Evolutionary conservation across 2,329 filamentous ascomycete genomes (phyloP).

Genomic region (Capronia coronata): DNA sequence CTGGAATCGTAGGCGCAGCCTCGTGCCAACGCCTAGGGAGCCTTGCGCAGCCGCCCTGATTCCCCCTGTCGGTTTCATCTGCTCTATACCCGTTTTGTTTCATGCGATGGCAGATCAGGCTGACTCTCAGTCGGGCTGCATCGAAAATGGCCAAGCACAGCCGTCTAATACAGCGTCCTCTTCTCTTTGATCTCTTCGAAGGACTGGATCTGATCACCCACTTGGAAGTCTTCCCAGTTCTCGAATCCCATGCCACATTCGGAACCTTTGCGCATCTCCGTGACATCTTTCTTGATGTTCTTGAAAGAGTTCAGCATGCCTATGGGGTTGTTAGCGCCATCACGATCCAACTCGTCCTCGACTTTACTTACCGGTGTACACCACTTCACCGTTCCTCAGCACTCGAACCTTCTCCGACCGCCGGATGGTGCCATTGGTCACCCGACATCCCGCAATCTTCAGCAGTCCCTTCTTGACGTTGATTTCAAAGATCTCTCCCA

Average conservation of each 20-base stretch:
- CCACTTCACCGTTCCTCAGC: conserved; percentile 58
- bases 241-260: conserved; percentile 89
- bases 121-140: not conserved
- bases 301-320: conserved; percentile 76
- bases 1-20: conserved; percentile 3
- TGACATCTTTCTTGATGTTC: conserved; percentile 84
- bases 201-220: conserved; percentile 80
- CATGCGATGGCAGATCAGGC: conserved; percentile 2
- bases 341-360: not conserved
- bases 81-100: not conserved
- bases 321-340: conserved; percentile 34
- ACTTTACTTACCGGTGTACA: conserved; percentile 71
- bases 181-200: conserved; percentile 75
- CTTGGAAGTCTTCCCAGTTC: conserved; percentile 67
- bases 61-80: not conserved
- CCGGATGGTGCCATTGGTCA: conserved; percentile 70
- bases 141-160: not conserved
- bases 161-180: conserved; percentile 42
- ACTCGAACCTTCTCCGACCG: conserved; percentile 63
- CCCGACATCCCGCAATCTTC: conserved; percentile 78
- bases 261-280: conserved; percentile 82
- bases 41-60: conserved; percentile 10
- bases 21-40: conserved; percentile 6
- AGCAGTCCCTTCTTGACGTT: conserved; percentile 64
- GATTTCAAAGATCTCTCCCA: conserved; percentile 77